These are phyloP conservation scores for Colletotrichum higginsianum DNA, from an alignment of 2,329 filamentous ascomycete species.

Conservation along the genomic window DNA sequence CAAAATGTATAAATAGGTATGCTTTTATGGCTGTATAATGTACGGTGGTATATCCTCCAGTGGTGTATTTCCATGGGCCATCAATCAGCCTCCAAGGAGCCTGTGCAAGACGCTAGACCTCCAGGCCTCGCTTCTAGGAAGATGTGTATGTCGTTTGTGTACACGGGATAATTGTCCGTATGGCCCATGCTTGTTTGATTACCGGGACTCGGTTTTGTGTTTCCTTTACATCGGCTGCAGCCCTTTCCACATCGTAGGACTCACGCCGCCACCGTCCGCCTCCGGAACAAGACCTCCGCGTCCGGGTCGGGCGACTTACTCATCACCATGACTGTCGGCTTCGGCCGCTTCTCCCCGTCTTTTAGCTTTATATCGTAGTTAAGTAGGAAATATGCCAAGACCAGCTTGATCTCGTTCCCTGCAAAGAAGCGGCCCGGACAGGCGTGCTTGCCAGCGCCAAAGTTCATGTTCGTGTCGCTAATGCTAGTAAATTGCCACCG, in stretches of 20 bases:
- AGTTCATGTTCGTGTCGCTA: conserved; percentile 60
- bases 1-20: conserved; percentile 7
- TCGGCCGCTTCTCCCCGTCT: conserved; percentile 56
- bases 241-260: too few relatives aligned
- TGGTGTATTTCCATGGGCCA: background rate
- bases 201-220: conserved; percentile 5
- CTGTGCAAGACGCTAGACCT: conserved; percentile 28
- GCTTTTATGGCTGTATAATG: conserved; percentile 5
- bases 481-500: conserved; percentile 61
- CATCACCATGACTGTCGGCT: conserved; percentile 56
- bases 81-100: conserved; percentile 9
- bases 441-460: conserved; percentile 63
- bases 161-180: background rate
- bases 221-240: background rate
- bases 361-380: conserved; percentile 59
- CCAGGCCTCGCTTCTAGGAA: conserved; percentile 30
- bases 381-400: conserved; percentile 59
- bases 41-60: conserved; percentile 40
- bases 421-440: conserved; percentile 66
- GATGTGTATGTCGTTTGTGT: background rate
- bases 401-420: conserved; percentile 61
- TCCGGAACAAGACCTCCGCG: conserved; percentile 57
- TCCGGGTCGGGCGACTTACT: conserved; percentile 59
- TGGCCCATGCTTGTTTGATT: background rate
- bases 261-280: conserved; percentile 47